Evolutionary conservation across 2,329 filamentous ascomycete genomes (phyloP).

Genomic region (Aspergillus candidus): DNA sequence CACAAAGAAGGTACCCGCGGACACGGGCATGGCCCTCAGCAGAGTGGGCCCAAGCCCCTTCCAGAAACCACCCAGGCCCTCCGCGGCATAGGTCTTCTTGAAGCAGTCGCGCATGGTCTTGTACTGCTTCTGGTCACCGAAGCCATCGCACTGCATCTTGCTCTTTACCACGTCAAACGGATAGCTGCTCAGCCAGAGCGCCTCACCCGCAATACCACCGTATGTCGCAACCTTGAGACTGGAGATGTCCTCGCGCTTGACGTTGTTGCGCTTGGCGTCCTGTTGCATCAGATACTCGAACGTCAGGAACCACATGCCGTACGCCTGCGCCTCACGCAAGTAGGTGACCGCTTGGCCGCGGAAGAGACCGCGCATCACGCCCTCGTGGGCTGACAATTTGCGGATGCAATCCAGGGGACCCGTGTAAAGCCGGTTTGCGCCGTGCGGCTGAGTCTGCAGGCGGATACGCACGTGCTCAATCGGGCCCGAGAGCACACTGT

Average conservation of each 20-base stretch:
- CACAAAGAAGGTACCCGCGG: slow-evolving; percentile 93
- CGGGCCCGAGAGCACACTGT: slow-evolving; percentile 78
- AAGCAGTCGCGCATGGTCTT: slow-evolving; percentile 85
- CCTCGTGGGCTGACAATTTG: slow-evolving; percentile 66
- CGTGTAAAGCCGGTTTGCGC: slow-evolving; percentile 66
- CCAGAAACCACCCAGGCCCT: slow-evolving; percentile 85
- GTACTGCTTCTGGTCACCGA: slow-evolving; percentile 66
- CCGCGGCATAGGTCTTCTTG: slow-evolving; percentile 67
- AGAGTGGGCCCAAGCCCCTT: slow-evolving; percentile 87
- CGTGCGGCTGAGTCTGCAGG: slow-evolving; percentile 93
- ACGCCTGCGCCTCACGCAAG: slow-evolving; percentile 84
- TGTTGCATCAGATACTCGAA: slow-evolving; percentile 96
- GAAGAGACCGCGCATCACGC: slow-evolving; percentile 69
- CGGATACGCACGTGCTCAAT: slow-evolving; percentile 97
- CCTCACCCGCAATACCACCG: slow-evolving; percentile 88
- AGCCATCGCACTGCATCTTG: slow-evolving; percentile 98
- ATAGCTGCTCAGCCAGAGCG: slow-evolving; percentile 87
- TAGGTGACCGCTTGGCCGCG: slow-evolving; percentile 82
- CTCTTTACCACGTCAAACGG: slow-evolving; percentile 97
- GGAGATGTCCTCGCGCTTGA: slow-evolving; percentile 71
- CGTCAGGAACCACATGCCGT: slow-evolving; percentile 88
- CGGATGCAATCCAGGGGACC: slow-evolving; percentile 87
- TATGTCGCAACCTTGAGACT: slow-evolving; percentile 84
- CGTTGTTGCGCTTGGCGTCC: slow-evolving; percentile 70
- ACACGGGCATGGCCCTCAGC: slow-evolving; percentile 92